Conservation (phyloP, 208 protist species). For the Leishmania arabica region DNA sequence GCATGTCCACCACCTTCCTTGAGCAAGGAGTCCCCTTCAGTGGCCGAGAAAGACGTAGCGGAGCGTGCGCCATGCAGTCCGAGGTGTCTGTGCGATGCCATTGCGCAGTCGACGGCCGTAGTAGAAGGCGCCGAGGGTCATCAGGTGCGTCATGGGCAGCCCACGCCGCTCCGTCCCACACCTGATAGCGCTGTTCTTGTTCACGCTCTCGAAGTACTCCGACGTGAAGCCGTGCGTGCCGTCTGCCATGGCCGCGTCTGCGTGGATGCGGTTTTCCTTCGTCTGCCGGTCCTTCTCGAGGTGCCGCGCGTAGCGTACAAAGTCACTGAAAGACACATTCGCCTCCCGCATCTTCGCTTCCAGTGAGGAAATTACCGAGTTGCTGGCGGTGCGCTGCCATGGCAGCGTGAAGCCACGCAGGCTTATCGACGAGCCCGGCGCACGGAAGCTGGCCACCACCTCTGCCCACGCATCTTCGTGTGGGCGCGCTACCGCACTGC, state of each 20-base stretch:
- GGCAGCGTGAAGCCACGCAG: constrained; percentile 61
- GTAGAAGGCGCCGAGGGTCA: constrained; percentile 30
- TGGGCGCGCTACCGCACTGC: background rate
- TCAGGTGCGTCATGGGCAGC: constrained; percentile 4
- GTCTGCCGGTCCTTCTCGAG: constrained; percentile 30
- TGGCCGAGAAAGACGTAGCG: constrained; percentile 44
- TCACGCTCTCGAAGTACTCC: constrained; percentile 59
- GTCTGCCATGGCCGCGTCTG: constrained; percentile 36
- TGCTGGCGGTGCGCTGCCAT: constrained; percentile 63
- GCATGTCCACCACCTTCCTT: background rate
- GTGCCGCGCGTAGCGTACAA: constrained; percentile 39
- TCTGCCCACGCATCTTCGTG: constrained; percentile 27
- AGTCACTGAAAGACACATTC: constrained; percentile 40
- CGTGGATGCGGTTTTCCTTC: constrained; percentile 35
- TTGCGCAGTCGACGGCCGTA: constrained; percentile 24
- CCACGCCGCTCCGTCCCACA: background rate
- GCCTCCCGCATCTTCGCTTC: constrained; percentile 32
- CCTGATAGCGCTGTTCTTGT: constrained; percentile 13
- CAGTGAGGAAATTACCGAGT: constrained; percentile 19
- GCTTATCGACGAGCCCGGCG: constrained; percentile 63
- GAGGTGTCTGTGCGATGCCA: constrained; percentile 20
- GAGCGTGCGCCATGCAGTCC: constrained; percentile 31
- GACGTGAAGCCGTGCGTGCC: constrained; percentile 77
- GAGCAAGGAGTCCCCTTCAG: constrained; percentile 6
- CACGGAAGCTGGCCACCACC: constrained; percentile 53